phyloP scores from a whole-genome alignment of 75 land plant species.

The Sequoia sempervirens region DNA sequence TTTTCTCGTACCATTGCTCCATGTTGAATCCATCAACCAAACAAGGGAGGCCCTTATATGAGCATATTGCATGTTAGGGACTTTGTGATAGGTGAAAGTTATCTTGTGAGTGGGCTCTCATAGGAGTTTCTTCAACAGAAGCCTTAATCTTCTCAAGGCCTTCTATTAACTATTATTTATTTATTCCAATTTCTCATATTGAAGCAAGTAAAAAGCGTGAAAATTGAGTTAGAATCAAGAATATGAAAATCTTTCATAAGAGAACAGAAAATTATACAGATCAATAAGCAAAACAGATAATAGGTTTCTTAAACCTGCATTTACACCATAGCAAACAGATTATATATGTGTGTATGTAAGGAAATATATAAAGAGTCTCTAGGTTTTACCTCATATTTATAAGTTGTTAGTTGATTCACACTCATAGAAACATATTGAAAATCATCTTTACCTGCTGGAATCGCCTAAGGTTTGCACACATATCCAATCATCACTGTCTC shows the following conservation, averaged over 20 bases:
- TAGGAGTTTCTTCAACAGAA: neutral
- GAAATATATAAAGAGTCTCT: neutral
- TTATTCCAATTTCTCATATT: neutral
- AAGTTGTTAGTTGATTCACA: neutral
- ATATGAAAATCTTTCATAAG: neutral
- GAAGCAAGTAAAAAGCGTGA: neutral
- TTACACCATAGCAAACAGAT: neutral
- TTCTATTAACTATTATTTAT: neutral
- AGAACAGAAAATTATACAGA: neutral
- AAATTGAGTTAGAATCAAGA: neutral
- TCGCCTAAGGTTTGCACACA: slow-evolving; percentile 84
- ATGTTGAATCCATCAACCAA: neutral
- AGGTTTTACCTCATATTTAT: neutral
- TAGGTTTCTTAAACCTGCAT: neutral
- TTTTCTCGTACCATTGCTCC: neutral
- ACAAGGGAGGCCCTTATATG: neutral
- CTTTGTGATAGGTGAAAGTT: neutral
- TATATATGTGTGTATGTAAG: no score
- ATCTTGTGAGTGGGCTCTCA: neutral
- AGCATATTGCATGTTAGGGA: neutral
- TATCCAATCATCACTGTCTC: slow-evolving; percentile 86
- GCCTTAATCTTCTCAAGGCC: neutral
- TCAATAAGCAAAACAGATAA: neutral
- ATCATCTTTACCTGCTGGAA: slow-evolving; percentile 44
- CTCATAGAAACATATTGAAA: neutral